Evolutionary conservation across 2,329 filamentous ascomycete genomes (phyloP), one percentile per base, ranked within the genome.

Genomic region (Monosporascus sp.): DNA sequence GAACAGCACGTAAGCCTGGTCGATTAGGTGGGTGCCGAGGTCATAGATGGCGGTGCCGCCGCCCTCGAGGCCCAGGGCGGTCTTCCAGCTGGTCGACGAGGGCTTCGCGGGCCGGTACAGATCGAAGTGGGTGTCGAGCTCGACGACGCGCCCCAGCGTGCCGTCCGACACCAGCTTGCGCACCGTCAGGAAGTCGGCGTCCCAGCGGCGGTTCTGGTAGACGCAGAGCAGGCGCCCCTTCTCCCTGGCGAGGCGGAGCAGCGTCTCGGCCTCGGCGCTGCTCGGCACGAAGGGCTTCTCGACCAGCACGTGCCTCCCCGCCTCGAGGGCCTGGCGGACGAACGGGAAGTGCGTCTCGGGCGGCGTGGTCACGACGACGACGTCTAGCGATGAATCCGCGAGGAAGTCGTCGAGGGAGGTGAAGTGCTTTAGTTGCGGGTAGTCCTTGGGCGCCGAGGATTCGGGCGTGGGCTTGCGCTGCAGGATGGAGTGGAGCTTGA

Each of bases 201-300:
- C 89, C 81, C 83, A 93, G 50, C 89, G 78, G 31, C 89, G 82
- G 74, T 90, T 89, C 74, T 89, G 86, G 69, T 87, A 89, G n/a
- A 88, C 85, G 57, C 83, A 83, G 55, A 89, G 69, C 45, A 85
- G 66, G 52, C 75, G 76, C 38, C 73, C 69, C 47, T 77, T 68
- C 54, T 77, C 68, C 57, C 76, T 69, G 9, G 85, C 80, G 49
- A 86, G 71, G 9, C 70, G 68, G 45, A 81, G 77, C 7, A 93
- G 80, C 60, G 81, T 72, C 36, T 82, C 77, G 11, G 88, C 88
- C 70, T 92, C 85, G 54, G 80, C 75, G 1, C 80, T 75, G 1
- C 85, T 88, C 20, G 88, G 86, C 14, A 89, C 87, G 67, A 93
- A 93, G 2, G 89, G 89, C 75, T 93, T 93, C 74, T 93, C 89